Evolutionary conservation across 2,329 filamentous ascomycete genomes (phyloP).

Genomic region (Stemphylium vesicarium): DNA sequence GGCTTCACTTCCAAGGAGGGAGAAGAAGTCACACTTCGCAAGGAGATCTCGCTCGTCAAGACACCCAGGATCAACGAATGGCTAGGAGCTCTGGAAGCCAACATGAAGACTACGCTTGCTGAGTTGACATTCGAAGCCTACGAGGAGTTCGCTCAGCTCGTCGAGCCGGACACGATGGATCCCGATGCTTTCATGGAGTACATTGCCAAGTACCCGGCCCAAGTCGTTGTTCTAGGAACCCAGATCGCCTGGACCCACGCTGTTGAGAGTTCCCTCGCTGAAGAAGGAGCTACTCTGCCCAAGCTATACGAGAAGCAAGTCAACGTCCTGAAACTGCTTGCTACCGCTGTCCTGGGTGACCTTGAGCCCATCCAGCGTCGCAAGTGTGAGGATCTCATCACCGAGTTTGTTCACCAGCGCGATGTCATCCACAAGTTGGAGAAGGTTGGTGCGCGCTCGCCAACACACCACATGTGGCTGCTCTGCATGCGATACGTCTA

Average conservation of each 20-base stretch:
- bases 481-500: conserved; percentile 98
- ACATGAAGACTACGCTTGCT: conserved; percentile 93
- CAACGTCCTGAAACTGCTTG: conserved; percentile 82
- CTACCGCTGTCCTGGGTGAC: conserved; percentile 87
- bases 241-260: conserved; percentile 93
- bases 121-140: conserved; percentile 88
- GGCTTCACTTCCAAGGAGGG: conserved; percentile 96
- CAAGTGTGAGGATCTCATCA: conserved; percentile 98
- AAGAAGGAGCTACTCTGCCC: conserved; percentile 72
- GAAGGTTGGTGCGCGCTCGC: conserved; percentile 72
- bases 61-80: conserved; percentile 98
- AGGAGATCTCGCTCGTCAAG: conserved; percentile 88
- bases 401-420: conserved; percentile 96
- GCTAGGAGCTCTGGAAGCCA: conserved; percentile 89
- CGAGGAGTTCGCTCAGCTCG: conserved; percentile 79
- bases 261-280: conserved; percentile 77
- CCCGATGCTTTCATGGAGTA: conserved; percentile 75
- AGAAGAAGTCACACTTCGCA: conserved; percentile 85
- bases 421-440: conserved; percentile 90
- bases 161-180: conserved; percentile 74
- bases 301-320: conserved; percentile 82
- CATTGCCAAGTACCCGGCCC: conserved; percentile 83
- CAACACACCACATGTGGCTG: conserved; percentile 89
- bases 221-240: conserved; percentile 92
- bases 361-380: conserved; percentile 86